Evolutionary conservation across 768 basidiomycete species (phyloP).

Genomic region (Leccinum truebloodii): DNA sequence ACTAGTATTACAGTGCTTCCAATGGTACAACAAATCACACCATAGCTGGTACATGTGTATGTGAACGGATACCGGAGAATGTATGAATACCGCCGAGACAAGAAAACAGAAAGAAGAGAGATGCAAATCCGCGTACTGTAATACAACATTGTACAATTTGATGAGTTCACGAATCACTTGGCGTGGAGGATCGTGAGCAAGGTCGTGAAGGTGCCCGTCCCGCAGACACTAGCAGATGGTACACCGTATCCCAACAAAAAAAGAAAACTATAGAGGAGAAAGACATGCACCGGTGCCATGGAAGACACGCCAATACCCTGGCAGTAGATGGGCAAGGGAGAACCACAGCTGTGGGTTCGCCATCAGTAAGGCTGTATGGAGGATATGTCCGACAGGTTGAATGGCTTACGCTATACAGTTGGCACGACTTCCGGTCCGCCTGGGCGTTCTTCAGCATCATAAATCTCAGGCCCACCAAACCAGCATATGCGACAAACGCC

Average conservation of each 20-base stretch:
- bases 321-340: slow-evolving; percentile 32
- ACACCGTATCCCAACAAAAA: slow-evolving; percentile 5
- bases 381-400: background rate
- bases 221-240: slow-evolving; percentile 8
- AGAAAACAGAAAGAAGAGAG: background rate
- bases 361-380: background rate
- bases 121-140: background rate
- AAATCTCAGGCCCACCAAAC: slow-evolving; percentile 28
- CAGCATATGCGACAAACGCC: slow-evolving; percentile 28
- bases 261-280: slow-evolving; percentile 2
- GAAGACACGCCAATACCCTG: slow-evolving; percentile 33
- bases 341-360: slow-evolving; percentile 30
- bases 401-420: slow-evolving; percentile 33
- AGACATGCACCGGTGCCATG: slow-evolving; percentile 17
- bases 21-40: background rate
- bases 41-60: background rate
- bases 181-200: background rate
- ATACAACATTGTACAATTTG: slow-evolving; percentile 11
- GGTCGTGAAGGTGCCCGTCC: slow-evolving; percentile 1
- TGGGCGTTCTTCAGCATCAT: slow-evolving; percentile 21
- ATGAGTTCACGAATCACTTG: background rate
- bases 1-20: background rate
- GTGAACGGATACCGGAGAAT: background rate
- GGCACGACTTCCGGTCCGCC: slow-evolving; percentile 31
- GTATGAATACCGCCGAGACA: no score